Evolutionary conservation across 2,329 filamentous ascomycete genomes (phyloP).

Genomic region (Elsinoe ampelina): DNA sequence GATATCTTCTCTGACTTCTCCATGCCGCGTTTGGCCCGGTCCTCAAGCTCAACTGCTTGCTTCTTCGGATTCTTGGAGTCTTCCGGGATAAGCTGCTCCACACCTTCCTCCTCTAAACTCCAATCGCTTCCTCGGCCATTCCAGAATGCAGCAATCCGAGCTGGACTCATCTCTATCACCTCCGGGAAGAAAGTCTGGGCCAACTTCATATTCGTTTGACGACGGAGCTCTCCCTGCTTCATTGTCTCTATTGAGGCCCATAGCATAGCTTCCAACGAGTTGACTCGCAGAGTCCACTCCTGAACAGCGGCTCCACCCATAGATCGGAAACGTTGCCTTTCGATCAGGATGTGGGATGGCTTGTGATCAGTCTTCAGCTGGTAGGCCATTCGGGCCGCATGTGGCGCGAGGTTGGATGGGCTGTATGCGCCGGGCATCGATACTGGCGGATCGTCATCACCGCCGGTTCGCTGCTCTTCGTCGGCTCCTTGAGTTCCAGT

Average conservation of each 20-base stretch:
- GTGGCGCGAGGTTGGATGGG: constrained; percentile 28
- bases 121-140: constrained; percentile 26
- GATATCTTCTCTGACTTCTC: constrained; percentile 56
- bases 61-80: constrained; percentile 12
- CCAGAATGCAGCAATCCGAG: constrained; percentile 49
- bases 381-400: constrained; percentile 49
- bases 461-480: constrained; percentile 34
- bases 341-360: constrained; percentile 55
- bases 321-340: constrained; percentile 55
- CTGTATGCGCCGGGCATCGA: constrained; percentile 22
- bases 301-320: constrained; percentile 55
- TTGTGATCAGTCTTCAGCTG: constrained; percentile 44
- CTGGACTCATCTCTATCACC: constrained; percentile 36
- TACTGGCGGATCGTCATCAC: neutral
- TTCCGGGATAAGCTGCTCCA: neutral
- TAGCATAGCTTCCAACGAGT: constrained; percentile 73
- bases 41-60: constrained; percentile 15
- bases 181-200: neutral
- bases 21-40: constrained; percentile 25
- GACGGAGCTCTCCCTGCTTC: constrained; percentile 30
- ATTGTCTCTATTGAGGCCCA: constrained; percentile 59
- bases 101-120: constrained; percentile 16
- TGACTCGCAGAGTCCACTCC: constrained; percentile 77
- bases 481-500: neutral
- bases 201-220: neutral